A percentile compares a stretch with the other conserved stretches of the same genome.
Conservation (phyloP, 768 basidiomycete species). For the Coprinellus micaceus region DNA sequence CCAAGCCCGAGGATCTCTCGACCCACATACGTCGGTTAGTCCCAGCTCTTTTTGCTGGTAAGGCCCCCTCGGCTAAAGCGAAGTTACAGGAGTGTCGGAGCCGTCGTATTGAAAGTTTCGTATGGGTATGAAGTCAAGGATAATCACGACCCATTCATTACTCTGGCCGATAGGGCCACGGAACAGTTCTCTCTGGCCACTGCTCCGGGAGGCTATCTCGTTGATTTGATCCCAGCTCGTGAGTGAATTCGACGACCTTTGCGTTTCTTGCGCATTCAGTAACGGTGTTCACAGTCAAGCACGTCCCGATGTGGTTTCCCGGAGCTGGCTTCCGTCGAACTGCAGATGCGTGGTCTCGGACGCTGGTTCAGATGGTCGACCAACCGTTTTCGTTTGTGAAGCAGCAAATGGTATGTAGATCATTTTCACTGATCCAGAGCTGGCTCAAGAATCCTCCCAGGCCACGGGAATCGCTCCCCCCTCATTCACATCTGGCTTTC, state of each 20-base stretch:
- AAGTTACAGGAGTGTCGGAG: slow-evolving; percentile 43
- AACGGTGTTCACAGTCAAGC: slow-evolving; percentile 38
- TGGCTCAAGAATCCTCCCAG: slow-evolving; percentile 28
- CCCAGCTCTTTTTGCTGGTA: not conserved
- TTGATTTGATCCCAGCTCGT: slow-evolving; percentile 50
- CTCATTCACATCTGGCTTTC: slow-evolving; percentile 57
- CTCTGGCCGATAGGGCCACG: slow-evolving; percentile 50
- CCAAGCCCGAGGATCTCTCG: slow-evolving; percentile 44
- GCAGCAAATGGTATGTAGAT: slow-evolving; percentile 49
- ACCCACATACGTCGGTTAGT: slow-evolving; percentile 47
- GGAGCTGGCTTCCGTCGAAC: slow-evolving; percentile 55
- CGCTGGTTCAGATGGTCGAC: slow-evolving; percentile 53
- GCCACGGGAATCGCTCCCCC: slow-evolving; percentile 51
- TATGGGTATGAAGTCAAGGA: slow-evolving; percentile 54
- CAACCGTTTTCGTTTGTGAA: slow-evolving; percentile 56
- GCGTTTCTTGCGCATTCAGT: not conserved
- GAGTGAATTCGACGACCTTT: slow-evolving; percentile 17
- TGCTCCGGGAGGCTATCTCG: slow-evolving; percentile 48
- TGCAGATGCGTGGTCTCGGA: slow-evolving; percentile 51
- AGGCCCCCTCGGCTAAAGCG: not conserved
- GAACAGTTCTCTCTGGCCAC: slow-evolving; percentile 53
- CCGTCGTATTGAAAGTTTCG: slow-evolving; percentile 49
- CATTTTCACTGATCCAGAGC: slow-evolving; percentile 7
- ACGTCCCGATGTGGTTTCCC: slow-evolving; percentile 63
- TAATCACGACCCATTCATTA: slow-evolving; percentile 47